Conservation (phyloP, 768 basidiomycete genomes). For the Asterophora lycoperdoides region DNA sequence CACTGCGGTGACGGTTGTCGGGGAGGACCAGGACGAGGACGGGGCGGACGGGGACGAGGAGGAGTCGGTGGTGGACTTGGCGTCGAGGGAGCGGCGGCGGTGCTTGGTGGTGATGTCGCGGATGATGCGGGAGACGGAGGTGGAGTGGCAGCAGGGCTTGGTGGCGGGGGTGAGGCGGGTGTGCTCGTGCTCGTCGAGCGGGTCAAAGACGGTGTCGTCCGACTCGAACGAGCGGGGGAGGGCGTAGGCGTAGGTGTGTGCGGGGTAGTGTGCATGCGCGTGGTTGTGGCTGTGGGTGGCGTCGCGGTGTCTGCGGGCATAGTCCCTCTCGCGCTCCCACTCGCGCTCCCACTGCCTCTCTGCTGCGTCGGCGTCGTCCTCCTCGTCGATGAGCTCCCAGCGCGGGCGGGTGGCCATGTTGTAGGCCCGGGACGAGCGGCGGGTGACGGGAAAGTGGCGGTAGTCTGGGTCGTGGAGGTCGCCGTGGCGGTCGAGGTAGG, state of each 20-base stretch:
- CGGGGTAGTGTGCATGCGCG: too few relatives aligned
- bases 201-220: slow-evolving; percentile 25
- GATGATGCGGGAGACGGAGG: slow-evolving; percentile 16
- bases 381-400: slow-evolving; percentile 30
- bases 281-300: slow-evolving; percentile 16
- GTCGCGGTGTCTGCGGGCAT: not conserved
- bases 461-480: slow-evolving; percentile 67
- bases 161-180: slow-evolving; percentile 13
- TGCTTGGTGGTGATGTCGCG: slow-evolving; percentile 13
- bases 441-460: slow-evolving; percentile 51
- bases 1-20: too few relatives aligned
- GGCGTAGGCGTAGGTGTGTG: too few relatives aligned
- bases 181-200: slow-evolving; percentile 25
- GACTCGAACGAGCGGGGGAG: slow-evolving; percentile 29
- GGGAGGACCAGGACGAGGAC: too few relatives aligned
- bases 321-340: slow-evolving; percentile 1
- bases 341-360: too few relatives aligned
- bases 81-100: slow-evolving; percentile 14
- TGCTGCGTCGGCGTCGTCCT: slow-evolving; percentile 24
- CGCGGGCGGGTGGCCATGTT: slow-evolving; percentile 19
- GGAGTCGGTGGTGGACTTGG: slow-evolving; percentile 6
- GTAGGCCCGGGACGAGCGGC: slow-evolving; percentile 16
- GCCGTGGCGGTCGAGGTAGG: slow-evolving; percentile 58
- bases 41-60: too few relatives aligned
- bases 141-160: slow-evolving; percentile 17